Evolutionary conservation across 225 moss, liverwort and hornwort genomes (phyloP), one percentile per base, ranked within the genome.

Genomic region (Thuidium tamariscinum): DNA sequence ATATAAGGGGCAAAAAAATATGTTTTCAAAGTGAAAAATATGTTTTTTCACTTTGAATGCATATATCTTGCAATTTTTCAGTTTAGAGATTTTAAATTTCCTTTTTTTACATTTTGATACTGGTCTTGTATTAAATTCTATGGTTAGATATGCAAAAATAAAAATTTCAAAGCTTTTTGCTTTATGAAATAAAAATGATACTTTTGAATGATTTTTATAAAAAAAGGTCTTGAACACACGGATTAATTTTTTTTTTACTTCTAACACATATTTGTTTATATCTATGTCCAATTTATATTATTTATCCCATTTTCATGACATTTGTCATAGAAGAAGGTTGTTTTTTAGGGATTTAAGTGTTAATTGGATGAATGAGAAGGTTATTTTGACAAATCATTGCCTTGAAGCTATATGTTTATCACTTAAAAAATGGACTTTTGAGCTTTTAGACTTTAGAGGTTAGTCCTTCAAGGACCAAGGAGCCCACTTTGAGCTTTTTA

Each of bases 201-300:
- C 0, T 34, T 0, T n/a, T 36, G 10, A 11, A 0, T 36, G 20
- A 0, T 66, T 21, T 36, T 66, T 65, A 21, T 10, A 6, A 6
- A 17, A 36, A 36, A 11, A 15, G 5, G 3, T 0, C 0, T 66
- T 19, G 1, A 10, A 2, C 11, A 9, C 3, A 19, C 0, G 19
- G 20, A 0, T 37, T 67, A 37, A 13, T 13, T 0, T 25, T 2
- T 13, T 23, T 25, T 13, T 25, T 3, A 14, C 4, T 41, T 68
- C 23, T 69, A 13, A 7, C 5, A 14, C 2, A 14, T 41, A 8
- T 12, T 25, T 25, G 41, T 3, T 41, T 41, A 0, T 69, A 4
- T 41, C 4, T 69, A 25, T 41, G 41, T 8, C 41, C 25, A 41
- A 69, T 8, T 25, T n/a, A 14, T 25, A 41, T 41, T 15, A 69